Conservation (phyloP, 495 filamentous ascomycete species). For the Daldinia loculata region DNA sequence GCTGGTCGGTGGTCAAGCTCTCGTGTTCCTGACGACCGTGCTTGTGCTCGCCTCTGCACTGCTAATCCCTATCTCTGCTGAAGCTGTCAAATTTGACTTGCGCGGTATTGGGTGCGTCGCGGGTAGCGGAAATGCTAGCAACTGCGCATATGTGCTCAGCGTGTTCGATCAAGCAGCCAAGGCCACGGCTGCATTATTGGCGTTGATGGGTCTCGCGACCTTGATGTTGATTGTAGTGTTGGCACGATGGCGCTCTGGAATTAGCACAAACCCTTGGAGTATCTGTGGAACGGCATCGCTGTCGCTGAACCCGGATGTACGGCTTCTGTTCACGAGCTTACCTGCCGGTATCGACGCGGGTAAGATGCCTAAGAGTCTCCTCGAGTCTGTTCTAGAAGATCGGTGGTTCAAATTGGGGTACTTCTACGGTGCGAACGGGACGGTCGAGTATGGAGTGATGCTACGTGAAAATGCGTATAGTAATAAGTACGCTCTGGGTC, state of each 20-base stretch:
- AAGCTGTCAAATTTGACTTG: slow-evolving; percentile 48
- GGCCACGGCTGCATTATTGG: slow-evolving; percentile 40
- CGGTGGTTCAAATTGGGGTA: slow-evolving; percentile 49
- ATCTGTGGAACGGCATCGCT: slow-evolving; percentile 51
- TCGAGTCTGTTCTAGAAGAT: slow-evolving; percentile 35
- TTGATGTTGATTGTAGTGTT: slow-evolving; percentile 41
- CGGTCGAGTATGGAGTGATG: slow-evolving; percentile 48
- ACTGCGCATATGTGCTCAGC: slow-evolving; percentile 50
- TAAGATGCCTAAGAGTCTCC: slow-evolving; percentile 35
- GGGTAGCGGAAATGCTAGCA: slow-evolving; percentile 33
- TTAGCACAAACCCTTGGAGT: slow-evolving; percentile 53
- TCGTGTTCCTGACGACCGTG: slow-evolving; percentile 43
- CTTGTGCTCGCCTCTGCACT: slow-evolving; percentile 43
- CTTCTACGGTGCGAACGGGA: slow-evolving; percentile 44
- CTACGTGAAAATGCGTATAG: slow-evolving; percentile 19
- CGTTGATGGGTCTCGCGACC: slow-evolving; percentile 41
- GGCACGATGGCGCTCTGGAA: slow-evolving; percentile 45
- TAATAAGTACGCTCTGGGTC: neutral
- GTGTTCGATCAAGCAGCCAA: slow-evolving; percentile 45
- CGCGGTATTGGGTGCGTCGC: slow-evolving; percentile 40
- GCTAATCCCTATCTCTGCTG: slow-evolving; percentile 47
- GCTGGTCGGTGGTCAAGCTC: slow-evolving; percentile 40
- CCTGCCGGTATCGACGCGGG: slow-evolving; percentile 37
- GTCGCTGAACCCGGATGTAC: slow-evolving; percentile 45
- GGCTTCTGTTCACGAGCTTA: slow-evolving; percentile 38